Evolutionary conservation across 176 grass and related monocot genomes (phyloP).

Genomic region (Phoenix roebelenii): DNA sequence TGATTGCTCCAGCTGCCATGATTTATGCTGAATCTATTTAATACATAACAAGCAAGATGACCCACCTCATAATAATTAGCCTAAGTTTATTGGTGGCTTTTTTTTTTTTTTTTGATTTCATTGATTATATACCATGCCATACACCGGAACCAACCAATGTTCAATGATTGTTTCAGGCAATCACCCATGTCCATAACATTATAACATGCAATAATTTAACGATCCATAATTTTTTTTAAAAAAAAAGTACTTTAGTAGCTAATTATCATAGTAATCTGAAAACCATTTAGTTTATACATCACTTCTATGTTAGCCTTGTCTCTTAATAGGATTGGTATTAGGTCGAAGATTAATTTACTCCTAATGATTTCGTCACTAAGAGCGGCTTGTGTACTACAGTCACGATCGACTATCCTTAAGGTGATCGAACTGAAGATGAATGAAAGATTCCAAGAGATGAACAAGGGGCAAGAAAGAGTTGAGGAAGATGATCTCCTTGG

Average conservation of each 20-base stretch:
- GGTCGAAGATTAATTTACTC: neutral
- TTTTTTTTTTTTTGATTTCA: conserved; percentile 15
- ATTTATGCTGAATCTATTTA: conserved; percentile 14
- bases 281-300: no score
- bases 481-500: conserved; percentile 89
- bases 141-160: no score
- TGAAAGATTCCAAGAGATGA: conserved; percentile 33
- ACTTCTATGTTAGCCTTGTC: no score
- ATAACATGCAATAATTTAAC: no score
- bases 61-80: conserved; percentile 34
- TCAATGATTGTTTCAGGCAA: no score
- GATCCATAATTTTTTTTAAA: no score
- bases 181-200: no score
- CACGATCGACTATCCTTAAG: conserved; percentile 59
- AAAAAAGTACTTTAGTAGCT: no score
- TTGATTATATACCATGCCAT: conserved; percentile 22
- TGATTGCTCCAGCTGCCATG: conserved; percentile 38
- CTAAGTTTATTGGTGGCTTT: neutral
- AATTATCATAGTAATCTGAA: no score
- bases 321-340: no score
- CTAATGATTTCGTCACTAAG: conserved; percentile 13
- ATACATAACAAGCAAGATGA: conserved; percentile 23
- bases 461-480: conserved; percentile 8
- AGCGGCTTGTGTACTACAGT: conserved; percentile 23
- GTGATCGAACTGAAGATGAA: conserved; percentile 88